Evolutionary conservation across 1,139 yeast genomes (phyloP).

Genomic region (Scheffersomyces segobiensis): DNA sequence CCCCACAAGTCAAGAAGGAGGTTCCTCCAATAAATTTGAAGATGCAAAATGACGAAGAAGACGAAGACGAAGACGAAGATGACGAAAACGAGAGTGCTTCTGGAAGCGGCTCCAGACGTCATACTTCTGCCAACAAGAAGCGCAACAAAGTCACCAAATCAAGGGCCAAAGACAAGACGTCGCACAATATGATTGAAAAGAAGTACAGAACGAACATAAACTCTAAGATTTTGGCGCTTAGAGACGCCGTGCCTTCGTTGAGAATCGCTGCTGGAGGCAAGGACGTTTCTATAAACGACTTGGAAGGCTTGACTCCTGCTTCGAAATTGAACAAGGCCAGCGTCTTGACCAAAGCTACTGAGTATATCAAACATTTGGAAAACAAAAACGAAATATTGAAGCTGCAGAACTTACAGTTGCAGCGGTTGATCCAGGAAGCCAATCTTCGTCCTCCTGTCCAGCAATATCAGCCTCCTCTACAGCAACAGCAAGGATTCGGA

Average conservation of each 20-base stretch:
- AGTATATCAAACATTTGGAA: conserved; percentile 83
- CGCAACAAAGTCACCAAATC: conserved; percentile 34
- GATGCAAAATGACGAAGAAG: conserved; percentile 3
- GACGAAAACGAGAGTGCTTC: conserved; percentile 3
- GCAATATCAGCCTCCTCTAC: neutral
- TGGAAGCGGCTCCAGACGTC: conserved; percentile 1
- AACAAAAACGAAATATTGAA: conserved; percentile 58
- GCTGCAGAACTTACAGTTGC: conserved; percentile 55
- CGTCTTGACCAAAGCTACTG: conserved; percentile 85
- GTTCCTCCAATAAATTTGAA: neutral
- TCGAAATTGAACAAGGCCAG: conserved; percentile 85
- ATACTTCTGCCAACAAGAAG: conserved; percentile 3
- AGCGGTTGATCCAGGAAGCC: conserved; percentile 29
- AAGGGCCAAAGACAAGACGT: conserved; percentile 53
- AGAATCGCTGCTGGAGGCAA: conserved; percentile 47
- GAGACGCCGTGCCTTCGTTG: conserved; percentile 75
- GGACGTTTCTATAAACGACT: conserved; percentile 45
- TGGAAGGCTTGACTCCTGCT: conserved; percentile 90
- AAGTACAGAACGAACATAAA: conserved; percentile 77
- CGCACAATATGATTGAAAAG: conserved; percentile 82
- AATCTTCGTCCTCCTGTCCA: conserved; percentile 1
- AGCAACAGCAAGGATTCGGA: neutral
- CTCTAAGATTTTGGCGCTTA: conserved; percentile 65
- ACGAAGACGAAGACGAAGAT: conserved; percentile 6
- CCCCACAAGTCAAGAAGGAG: conserved; percentile 7